Evolutionary conservation across 2,329 filamentous ascomycete genomes (phyloP).

Genomic region (Botrytis fragariae): DNA sequence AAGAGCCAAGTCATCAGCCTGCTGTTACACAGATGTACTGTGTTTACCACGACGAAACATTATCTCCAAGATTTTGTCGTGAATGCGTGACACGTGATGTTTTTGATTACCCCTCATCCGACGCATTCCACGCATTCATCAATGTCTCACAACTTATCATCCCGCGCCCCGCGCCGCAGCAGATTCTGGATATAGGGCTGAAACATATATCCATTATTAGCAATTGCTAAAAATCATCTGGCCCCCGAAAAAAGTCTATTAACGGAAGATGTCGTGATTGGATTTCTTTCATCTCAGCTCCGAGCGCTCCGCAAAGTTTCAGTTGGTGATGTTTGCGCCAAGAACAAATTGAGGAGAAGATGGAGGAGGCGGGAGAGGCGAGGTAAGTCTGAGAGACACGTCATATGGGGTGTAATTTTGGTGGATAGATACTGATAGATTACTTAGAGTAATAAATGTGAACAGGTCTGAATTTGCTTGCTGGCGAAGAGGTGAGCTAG

Average conservation of each 20-base stretch:
- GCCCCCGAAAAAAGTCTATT: background rate
- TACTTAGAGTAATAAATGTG: background rate
- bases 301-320: background rate
- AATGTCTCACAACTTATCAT: background rate
- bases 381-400: background rate
- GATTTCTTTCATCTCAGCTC: slow-evolving; percentile 2
- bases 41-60: background rate
- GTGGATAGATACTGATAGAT: too few species aligned
- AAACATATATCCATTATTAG: slow-evolving; percentile 12
- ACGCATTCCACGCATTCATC: background rate
- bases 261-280: background rate
- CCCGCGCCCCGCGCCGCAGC: background rate
- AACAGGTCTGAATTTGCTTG: background rate
- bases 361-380: background rate
- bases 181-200: slow-evolving; percentile 3
- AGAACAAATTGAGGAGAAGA: background rate
- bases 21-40: background rate
- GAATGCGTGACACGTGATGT: background rate
- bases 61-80: background rate
- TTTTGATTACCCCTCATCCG: background rate
- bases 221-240: background rate
- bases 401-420: background rate
- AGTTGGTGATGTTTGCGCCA: background rate
- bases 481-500: background rate
- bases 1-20: background rate